Evolutionary conservation across 129 eudicot species (phyloP).

Genomic region (Silybum marianum): DNA sequence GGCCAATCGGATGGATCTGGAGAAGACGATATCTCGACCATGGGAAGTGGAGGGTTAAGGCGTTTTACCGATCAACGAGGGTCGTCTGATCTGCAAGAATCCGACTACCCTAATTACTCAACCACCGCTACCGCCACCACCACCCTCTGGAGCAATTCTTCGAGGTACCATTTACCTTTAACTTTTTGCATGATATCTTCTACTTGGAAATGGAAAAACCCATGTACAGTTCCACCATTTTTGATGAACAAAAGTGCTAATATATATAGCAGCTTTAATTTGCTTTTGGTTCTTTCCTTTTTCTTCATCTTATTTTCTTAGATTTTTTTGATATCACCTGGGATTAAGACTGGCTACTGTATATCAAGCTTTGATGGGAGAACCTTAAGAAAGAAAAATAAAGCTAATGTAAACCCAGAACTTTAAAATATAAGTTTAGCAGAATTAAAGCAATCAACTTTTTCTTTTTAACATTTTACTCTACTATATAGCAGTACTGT

Average conservation of each 20-base stretch:
- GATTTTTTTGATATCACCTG: slow-evolving; percentile 48
- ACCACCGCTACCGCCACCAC: slow-evolving; percentile 32
- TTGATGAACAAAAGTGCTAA: slow-evolving; percentile 52
- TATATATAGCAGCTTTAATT: slow-evolving; percentile 50
- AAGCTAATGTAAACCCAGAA: slow-evolving; percentile 36
- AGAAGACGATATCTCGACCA: slow-evolving; percentile 73
- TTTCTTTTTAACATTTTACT: slow-evolving; percentile 32
- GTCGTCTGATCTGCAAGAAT: slow-evolving; percentile 48
- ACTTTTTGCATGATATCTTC: slow-evolving; percentile 60
- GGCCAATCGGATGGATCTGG: slow-evolving; percentile 91
- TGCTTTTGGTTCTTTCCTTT: slow-evolving; percentile 61
- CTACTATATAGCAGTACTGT: slow-evolving; percentile 13
- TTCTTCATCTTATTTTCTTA: slow-evolving; percentile 31
- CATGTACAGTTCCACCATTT: slow-evolving; percentile 63
- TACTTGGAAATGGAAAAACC: slow-evolving; percentile 42
- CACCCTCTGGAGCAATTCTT: slow-evolving; percentile 76
- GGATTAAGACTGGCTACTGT: slow-evolving; percentile 42
- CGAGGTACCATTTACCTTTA: slow-evolving; percentile 56
- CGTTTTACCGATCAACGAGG: slow-evolving; percentile 52
- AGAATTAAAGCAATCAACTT: slow-evolving; percentile 43
- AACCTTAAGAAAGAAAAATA: slow-evolving; percentile 23
- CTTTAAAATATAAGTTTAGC: slow-evolving; percentile 27
- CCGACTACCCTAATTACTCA: slow-evolving; percentile 51
- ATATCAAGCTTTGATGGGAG: slow-evolving; percentile 26
- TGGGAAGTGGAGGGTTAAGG: slow-evolving; percentile 49